phyloP scores from a whole-genome alignment of 306 rosid genomes.

The Inga oerstediana region DNA sequence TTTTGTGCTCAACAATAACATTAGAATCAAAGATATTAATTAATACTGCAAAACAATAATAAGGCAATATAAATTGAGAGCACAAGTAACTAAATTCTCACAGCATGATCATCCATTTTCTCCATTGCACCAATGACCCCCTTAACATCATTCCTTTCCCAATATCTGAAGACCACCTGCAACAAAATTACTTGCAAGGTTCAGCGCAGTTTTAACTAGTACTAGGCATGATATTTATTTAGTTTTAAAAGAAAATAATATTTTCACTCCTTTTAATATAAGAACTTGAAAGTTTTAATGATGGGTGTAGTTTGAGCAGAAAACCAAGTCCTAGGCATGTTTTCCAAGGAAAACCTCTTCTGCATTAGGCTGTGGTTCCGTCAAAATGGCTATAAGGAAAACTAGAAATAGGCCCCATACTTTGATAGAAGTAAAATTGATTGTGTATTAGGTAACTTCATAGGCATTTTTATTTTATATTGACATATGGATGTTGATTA shows the following conservation, averaged over 20 bases:
- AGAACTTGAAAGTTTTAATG: not conserved
- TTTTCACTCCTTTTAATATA: not conserved
- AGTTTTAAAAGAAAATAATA: slow-evolving; percentile 2
- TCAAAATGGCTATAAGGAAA: slow-evolving; percentile 11
- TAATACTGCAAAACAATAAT: slow-evolving; percentile 12
- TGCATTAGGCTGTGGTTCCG: slow-evolving; percentile 3
- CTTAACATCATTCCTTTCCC: slow-evolving; percentile 93
- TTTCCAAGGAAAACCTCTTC: not conserved
- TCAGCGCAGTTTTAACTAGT: slow-evolving; percentile 34
- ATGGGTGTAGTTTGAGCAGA: not conserved
- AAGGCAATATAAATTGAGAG: not conserved
- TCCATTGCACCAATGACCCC: slow-evolving; percentile 83
- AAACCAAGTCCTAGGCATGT: not conserved
- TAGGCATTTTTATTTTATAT: not conserved
- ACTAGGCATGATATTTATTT: slow-evolving; percentile 2
- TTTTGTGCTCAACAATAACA: slow-evolving; percentile 4
- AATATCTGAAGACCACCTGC: slow-evolving; percentile 84
- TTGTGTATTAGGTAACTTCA: not conserved
- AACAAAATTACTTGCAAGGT: slow-evolving; percentile 37
- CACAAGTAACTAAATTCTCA: slow-evolving; percentile 48
- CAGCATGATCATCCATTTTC: slow-evolving; percentile 93
- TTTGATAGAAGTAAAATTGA: not conserved
- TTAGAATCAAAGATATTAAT: slow-evolving; percentile 13
- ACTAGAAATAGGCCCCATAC: not conserved
- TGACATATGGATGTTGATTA: not conserved